Percentiles rank a stretch among this genome's conserved stretches.
Evolutionary conservation across 2,329 filamentous ascomycete species (phyloP).

Genomic region (Diaporthe sp.): DNA sequence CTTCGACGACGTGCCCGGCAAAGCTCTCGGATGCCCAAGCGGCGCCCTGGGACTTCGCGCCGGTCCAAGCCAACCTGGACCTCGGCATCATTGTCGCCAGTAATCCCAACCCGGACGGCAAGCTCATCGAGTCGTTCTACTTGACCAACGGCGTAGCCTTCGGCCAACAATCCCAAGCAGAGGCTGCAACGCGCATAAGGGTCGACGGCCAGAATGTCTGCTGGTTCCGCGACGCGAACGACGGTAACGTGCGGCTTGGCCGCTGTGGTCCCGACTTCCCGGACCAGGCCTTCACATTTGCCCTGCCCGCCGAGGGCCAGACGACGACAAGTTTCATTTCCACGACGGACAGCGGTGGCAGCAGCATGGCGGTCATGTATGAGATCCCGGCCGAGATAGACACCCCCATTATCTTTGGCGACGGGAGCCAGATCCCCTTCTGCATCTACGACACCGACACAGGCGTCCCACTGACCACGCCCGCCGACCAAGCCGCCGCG

Average conservation of each 20-base stretch:
- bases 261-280: neutral
- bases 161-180: neutral
- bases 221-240: neutral
- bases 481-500: neutral
- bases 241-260: neutral
- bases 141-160: neutral
- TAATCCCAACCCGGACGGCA: neutral
- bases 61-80: neutral
- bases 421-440: neutral
- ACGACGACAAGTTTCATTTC: neutral
- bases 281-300: neutral
- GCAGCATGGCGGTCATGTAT: neutral
- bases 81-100: neutral
- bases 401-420: neutral
- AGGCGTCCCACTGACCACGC: neutral
- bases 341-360: neutral
- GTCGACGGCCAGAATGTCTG: neutral
- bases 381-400: neutral
- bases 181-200: neutral
- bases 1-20: neutral
- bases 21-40: constrained; percentile 8
- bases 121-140: constrained; percentile 1
- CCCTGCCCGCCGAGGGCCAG: neutral
- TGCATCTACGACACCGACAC: neutral
- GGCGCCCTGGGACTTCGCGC: neutral